These are phyloP conservation scores for Microdochium trichocladiopsis DNA, from an alignment of 2,329 filamentous ascomycete genomes.

Conservation along the genomic window DNA sequence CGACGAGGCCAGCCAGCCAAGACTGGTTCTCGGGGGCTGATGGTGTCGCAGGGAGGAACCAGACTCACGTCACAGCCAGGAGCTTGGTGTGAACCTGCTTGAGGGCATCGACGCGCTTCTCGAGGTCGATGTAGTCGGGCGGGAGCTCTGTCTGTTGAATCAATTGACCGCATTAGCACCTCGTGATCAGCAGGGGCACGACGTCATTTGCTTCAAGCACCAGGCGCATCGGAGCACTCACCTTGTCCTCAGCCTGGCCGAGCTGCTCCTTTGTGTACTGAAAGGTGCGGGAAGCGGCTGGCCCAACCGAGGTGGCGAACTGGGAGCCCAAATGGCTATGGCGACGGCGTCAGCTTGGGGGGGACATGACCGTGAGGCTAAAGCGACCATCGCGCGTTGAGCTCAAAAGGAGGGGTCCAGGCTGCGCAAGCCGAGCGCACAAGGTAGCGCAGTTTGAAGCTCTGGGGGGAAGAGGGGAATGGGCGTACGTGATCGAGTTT, in stretches of 20 bases:
- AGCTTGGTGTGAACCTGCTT: slow-evolving; percentile 97
- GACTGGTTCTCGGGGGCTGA: no score
- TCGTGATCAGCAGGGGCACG: not conserved
- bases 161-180: slow-evolving; percentile 1
- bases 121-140: slow-evolving; percentile 94
- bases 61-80: slow-evolving; percentile 83
- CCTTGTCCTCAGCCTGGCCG: slow-evolving; percentile 91
- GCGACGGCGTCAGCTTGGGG: not conserved
- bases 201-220: not conserved
- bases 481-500: slow-evolving; percentile 48
- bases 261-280: slow-evolving; percentile 98
- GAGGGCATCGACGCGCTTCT: slow-evolving; percentile 96
- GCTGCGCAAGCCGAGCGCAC: not conserved
- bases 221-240: slow-evolving; percentile 23
- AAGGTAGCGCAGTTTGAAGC: slow-evolving; percentile 5
- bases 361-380: not conserved
- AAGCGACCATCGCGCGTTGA: not conserved
- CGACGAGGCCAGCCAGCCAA: no score
- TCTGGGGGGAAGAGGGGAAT: slow-evolving; percentile 11
- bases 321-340: slow-evolving; percentile 33
- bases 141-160: slow-evolving; percentile 77
- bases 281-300: slow-evolving; percentile 87
- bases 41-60: not conserved
- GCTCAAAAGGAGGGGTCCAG: not conserved
- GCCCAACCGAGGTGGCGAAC: slow-evolving; percentile 76